Base-by-base conservation (phyloP, 2,329 filamentous ascomycete species). In the Pseudogymnoascus sp. region DNA sequence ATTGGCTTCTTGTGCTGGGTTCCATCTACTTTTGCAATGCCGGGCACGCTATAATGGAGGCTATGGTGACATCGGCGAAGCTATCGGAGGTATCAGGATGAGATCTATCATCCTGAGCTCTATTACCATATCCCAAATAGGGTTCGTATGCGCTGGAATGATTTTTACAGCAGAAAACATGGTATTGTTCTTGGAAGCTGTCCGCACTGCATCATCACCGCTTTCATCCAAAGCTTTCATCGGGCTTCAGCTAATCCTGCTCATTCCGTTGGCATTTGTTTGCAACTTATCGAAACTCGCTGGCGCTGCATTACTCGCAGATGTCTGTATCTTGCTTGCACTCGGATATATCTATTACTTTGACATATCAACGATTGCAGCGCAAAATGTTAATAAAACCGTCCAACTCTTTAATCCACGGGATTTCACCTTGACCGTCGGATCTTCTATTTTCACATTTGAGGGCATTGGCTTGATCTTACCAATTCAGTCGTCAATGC, bases 401-500 rank as follows among this genome's bases (percentile, higher is more conserved):
- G 93, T 98, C 71, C 84, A 89, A 69, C 83, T 89, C 71, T 98
- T 99, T 82, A 99, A 99, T 78, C 77, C 88, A 40, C 85, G 89
- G 65, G 89, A 91, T 74, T 99, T 95, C 95, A 96, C 93, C 0
- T 82, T 99, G 3, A 97, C 99, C 75, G 98, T 99, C 70, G 95
- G 95, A 66, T 99, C 95, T 0, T 95, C 95, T 28, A 33, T 99
- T 73, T 99, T 99, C 78, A 98, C 95, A 0, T 99, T 98, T 72
- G 95, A 99, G 74, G 95, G 95, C 31, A 96, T 99, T 65, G 95
- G 95, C 12, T 85, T 99, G 59, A 96, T 99, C 75, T 97, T 99
- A 66, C 95, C 95, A 0, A 97, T 99, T 64, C 95, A 99, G 76
- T 93, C 96, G 71, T 96, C 93, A 22, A 99, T 99, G 95, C 90